Base-by-base conservation (phyloP, 768 basidiomycete species). In the Leccinellum luteum region DNA sequence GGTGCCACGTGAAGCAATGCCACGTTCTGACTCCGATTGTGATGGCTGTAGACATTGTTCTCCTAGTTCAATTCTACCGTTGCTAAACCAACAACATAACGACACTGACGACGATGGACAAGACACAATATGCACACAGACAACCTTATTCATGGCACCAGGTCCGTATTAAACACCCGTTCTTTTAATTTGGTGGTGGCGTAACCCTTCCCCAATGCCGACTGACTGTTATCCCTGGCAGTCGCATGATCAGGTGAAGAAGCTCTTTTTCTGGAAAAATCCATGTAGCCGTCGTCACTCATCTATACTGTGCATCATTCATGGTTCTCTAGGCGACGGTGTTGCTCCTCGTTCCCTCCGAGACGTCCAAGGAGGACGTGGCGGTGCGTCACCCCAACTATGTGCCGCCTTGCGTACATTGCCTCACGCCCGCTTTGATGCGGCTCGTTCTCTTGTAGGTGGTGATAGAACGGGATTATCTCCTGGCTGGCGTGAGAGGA, bases 91-190 rank as follows among this genome's bases (percentile, higher is more conserved):
- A 57, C 61, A n/a, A 54, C 38, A n/a, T 41, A 41, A 59, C 32
- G 47, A 61, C 41, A 57, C 55, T 51, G 35, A 62, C 34, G 27
- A 57, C 57, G 58, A 63, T 63, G 61, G 64, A 73, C 47, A 71
- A 71, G 53, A 60, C 55, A 8, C 62, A 65, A 57, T 67, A 71
- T 12, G 61, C 58, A 51, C 71, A 68, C 41, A 73, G 71, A 62
- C 76, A 74, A 49, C 74, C 80, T 19, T 92, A 92, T 65, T 90
- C 90, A 61, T 92, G 90, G 90, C 91, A 92, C 73, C 90, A 92
- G 83, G 90, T 90, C 66, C 60, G 81, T 71, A 51, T 57, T 27
- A 32, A 25, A 53, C 25, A 48, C 47, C 45, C 1, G 17, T 41
- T 41, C 62, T 59, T 34, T 44, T 44, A 48, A 48, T 27, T 8